These are phyloP conservation scores for Fusarium euwallaceae DNA, from an alignment of 2,329 filamentous ascomycete genomes.

Conservation along the genomic window DNA sequence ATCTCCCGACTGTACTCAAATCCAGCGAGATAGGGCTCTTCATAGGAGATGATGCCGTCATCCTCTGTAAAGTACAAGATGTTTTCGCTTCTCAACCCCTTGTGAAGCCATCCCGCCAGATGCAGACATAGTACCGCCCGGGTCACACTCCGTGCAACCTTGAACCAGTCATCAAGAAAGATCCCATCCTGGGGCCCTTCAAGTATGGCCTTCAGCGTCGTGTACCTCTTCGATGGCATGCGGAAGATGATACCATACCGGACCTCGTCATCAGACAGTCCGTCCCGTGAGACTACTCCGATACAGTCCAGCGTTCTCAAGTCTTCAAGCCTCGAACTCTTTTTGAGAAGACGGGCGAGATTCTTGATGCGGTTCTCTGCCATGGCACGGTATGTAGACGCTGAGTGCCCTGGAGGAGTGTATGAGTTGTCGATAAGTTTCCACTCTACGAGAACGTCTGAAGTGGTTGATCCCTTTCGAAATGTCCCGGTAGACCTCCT, in stretches of 20 bases:
- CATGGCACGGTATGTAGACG: not conserved
- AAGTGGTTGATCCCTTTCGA: not conserved
- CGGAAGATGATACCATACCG: not conserved
- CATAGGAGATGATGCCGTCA: not conserved
- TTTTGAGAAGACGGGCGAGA: not conserved
- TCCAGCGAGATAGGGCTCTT: not conserved
- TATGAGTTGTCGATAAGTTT: not conserved
- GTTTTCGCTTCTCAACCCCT: not conserved
- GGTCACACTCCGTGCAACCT: not conserved
- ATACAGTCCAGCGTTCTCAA: not conserved
- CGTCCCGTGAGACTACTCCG: not conserved
- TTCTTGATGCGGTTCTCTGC: not conserved
- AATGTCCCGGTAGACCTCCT: not conserved
- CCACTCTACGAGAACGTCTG: not conserved
- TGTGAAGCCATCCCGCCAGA: not conserved
- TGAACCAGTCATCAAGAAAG: not conserved
- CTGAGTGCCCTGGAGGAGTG: not conserved
- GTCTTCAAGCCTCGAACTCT: not conserved
- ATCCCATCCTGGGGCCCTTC: not conserved
- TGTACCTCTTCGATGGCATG: not conserved
- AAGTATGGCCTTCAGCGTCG: not conserved
- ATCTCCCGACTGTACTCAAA: not conserved
- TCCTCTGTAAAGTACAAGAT: not conserved
- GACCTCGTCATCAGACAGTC: not conserved
- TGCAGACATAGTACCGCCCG: not conserved